A percentile compares a stretch with the other conserved stretches of the same genome.
These are phyloP conservation scores for Neofusicoccum cordaticola DNA, from an alignment of 2,329 filamentous ascomycete genomes.

Conservation along the genomic window DNA sequence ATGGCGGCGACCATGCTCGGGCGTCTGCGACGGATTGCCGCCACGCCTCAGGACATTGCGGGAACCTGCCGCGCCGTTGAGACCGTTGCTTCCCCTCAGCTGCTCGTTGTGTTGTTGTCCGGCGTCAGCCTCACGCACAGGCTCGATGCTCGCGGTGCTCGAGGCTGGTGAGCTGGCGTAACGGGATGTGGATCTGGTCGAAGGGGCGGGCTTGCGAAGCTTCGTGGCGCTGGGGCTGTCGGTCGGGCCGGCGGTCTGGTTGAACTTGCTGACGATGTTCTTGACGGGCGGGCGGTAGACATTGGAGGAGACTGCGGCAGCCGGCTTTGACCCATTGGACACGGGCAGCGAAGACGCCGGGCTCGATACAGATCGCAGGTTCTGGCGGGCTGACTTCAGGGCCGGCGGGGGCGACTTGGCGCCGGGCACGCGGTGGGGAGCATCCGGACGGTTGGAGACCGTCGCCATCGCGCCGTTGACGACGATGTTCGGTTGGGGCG, in stretches of 20 bases:
- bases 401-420: conserved; percentile 14
- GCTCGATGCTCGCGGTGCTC: conserved; percentile 2
- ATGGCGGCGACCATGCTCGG: conserved; percentile 11
- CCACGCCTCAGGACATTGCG: conserved; percentile 12
- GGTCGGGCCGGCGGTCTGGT: conserved; percentile 29
- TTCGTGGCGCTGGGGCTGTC: conserved; percentile 26
- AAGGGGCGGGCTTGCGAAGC: conserved; percentile 26
- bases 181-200: conserved; percentile 24
- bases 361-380: conserved; percentile 16
- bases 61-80: conserved; percentile 12
- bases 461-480: conserved; percentile 18
- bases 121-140: neutral
- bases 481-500: conserved; percentile 12
- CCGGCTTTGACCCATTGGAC: conserved; percentile 6
- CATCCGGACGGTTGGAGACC: conserved; percentile 10
- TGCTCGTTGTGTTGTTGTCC: conserved; percentile 1
- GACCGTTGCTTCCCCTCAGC: conserved; percentile 3
- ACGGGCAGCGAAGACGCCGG: conserved; percentile 9
- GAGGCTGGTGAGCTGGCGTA: conserved; percentile 25
- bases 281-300: conserved; percentile 32
- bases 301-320: conserved; percentile 1
- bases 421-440: conserved; percentile 8
- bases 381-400: conserved; percentile 14
- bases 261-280: conserved; percentile 37
- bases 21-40: neutral